Conservation (phyloP, 331 rosid species). For the Rosa hybrid region DNA sequence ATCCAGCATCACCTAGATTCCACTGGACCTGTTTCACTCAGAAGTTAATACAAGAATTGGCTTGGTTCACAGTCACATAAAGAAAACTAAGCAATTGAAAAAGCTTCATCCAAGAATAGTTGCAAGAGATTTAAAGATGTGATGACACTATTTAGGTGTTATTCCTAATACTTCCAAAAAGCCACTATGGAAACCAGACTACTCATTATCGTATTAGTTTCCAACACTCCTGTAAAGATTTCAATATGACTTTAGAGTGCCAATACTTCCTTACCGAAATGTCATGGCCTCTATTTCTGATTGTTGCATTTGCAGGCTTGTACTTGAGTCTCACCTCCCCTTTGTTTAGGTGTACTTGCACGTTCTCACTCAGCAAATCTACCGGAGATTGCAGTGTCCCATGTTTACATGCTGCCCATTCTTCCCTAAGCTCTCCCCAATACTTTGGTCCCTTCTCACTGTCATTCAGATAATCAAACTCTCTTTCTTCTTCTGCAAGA, state of each 20-base stretch:
- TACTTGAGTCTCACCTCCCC: slow-evolving; percentile 13
- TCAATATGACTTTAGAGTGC: background rate
- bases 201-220: too few relatives aligned
- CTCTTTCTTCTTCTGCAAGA: slow-evolving; percentile 36
- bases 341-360: slow-evolving; percentile 4
- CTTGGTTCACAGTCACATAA: background rate
- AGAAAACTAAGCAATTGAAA: background rate
- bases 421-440: slow-evolving; percentile 37
- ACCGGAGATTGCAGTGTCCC: slow-evolving; percentile 41
- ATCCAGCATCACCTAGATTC: slow-evolving; percentile 32
- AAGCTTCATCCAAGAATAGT: background rate
- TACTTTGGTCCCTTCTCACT: slow-evolving; percentile 32
- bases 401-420: slow-evolving; percentile 33
- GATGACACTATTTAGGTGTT: background rate
- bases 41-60: background rate
- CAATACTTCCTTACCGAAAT: slow-evolving; percentile 24
- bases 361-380: slow-evolving; percentile 11
- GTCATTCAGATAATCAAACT: slow-evolving; percentile 26
- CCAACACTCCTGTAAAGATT: too few relatives aligned
- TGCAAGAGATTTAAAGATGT: too few relatives aligned
- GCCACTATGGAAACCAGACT: background rate
- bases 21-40: slow-evolving; percentile 22
- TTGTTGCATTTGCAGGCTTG: slow-evolving; percentile 17
- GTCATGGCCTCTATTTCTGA: slow-evolving; percentile 36
- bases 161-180: background rate